phyloP scores from a whole-genome alignment of 2,329 filamentous ascomycete species.

The Dactylella cylindrospora region DNA sequence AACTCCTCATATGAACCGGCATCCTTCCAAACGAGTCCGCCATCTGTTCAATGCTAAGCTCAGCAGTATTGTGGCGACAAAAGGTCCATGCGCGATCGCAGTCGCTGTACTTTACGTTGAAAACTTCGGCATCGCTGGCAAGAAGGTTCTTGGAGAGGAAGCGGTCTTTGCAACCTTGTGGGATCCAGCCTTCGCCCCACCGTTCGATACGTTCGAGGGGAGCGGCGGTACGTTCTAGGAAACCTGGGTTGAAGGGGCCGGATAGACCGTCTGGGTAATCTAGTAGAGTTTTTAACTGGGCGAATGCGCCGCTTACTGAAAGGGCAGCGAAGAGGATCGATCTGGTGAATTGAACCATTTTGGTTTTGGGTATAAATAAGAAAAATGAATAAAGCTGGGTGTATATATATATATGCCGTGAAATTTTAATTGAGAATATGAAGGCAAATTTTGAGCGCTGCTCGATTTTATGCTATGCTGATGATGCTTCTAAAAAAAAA shows the following conservation, averaged over 20 bases:
- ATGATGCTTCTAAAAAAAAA: no score
- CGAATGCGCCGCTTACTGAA: background rate
- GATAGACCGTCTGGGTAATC: conserved; percentile 32
- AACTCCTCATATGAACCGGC: conserved; percentile 43
- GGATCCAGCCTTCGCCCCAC: conserved; percentile 37
- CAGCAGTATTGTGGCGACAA: conserved; percentile 42
- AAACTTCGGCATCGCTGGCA: conserved; percentile 31
- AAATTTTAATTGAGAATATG: no score
- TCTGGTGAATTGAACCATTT: conserved; percentile 4
- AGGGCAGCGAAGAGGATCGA: background rate
- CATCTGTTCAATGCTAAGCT: conserved; percentile 42
- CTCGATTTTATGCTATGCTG: no score
- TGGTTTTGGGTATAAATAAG: no score
- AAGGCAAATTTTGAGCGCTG: no score
- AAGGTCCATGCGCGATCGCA: conserved; percentile 38
- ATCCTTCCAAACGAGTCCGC: conserved; percentile 38
- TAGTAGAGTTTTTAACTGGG: conserved; percentile 9
- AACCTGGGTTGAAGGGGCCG: conserved; percentile 14
- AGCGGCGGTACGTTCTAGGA: conserved; percentile 4
- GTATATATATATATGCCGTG: no score
- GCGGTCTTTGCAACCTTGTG: conserved; percentile 39
- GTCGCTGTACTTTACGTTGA: conserved; percentile 40
- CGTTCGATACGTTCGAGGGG: conserved; percentile 11
- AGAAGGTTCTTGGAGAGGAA: conserved; percentile 16
- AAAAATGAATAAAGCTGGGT: no score